A percentile compares a stretch with the other conserved stretches of the same genome.
phyloP scores from a whole-genome alignment of 1,284 basidiomycete genomes.

The Cerioporus squamosus region DNA sequence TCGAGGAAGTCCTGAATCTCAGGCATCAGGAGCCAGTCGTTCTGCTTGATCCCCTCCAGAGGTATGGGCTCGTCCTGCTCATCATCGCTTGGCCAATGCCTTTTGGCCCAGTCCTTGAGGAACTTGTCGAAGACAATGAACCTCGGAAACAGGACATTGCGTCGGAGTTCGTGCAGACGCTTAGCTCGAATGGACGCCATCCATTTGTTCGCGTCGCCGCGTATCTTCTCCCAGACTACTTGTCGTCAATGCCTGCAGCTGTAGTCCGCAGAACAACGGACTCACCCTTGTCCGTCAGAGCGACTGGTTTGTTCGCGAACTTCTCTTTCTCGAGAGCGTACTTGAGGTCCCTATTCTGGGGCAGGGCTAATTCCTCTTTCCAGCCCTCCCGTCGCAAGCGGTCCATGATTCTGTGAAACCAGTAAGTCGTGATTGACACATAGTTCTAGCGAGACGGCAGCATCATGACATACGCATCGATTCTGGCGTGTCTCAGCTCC shows the following conservation, averaged over 20 bases:
- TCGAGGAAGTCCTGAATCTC: neutral
- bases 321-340: neutral
- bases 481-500: neutral
- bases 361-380: neutral
- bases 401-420: neutral
- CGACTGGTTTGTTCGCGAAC: neutral
- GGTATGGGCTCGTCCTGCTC: neutral
- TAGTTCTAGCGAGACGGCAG: neutral
- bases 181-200: neutral
- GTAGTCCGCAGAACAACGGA: neutral
- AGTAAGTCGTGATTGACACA: neutral
- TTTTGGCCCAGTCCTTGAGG: neutral
- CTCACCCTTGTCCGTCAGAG: neutral
- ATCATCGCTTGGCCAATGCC: neutral
- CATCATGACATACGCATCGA: too few species aligned
- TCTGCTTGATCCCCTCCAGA: neutral
- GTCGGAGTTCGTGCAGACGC: neutral
- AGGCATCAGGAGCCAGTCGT: slow-evolving; percentile 3
- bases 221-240: too few species aligned
- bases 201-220: neutral
- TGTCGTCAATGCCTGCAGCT: too few species aligned
- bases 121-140: neutral
- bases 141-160: neutral
- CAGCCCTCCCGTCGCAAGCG: neutral
- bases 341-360: neutral